Evolutionary conservation across 768 basidiomycete species (phyloP), one percentile per base, ranked within the genome.

Genomic region (Russula ochroleuca): DNA sequence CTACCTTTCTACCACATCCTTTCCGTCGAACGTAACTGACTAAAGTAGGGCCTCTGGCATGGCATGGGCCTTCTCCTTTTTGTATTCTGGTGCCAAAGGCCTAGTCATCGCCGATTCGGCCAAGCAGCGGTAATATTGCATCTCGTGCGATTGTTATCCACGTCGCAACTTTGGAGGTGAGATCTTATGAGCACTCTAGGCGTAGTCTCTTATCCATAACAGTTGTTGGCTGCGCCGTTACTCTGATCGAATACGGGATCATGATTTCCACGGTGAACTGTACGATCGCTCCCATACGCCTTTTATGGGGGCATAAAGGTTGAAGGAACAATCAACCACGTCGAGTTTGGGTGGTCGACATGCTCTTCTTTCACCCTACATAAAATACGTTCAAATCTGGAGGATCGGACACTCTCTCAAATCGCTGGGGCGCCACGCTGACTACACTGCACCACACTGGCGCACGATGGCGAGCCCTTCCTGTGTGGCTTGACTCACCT

Each of bases 21-120:
- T 77, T 21, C 78, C 78, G 0, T 55, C 63, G 4, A 68, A 60
- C 50, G 78, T 79, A 4, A 77, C 77, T 23, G 71, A 77, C 83
- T 14, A 80, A 80, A 33, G 80, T 78, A 28, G 82, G 82, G 19
- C 82, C 82, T 23, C 75, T 1, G 82, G 83, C 6, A 76, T 83
- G 52, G 73, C 79, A 0, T 71, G 76, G 48, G 81, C 81, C 23
- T 68, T 82, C 17, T 76, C 81, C 21, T 77, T 83, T 7, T 68
- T 73, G 19, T 71, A 77, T 10, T 75, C 80, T 19, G 77, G 77
- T 2, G 74, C 75, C 48, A 69, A 62, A 33, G 77, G 81, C 38
- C 61, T 83, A 71, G 58, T 78, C 14, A 70, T 82, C 17, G 79
- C 82, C 4, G 82, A 84, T 56, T 74, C 73, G 28, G 25, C 70